Base-by-base conservation (phyloP, 148 eudicot species). In the Camellia sinensis region DNA sequence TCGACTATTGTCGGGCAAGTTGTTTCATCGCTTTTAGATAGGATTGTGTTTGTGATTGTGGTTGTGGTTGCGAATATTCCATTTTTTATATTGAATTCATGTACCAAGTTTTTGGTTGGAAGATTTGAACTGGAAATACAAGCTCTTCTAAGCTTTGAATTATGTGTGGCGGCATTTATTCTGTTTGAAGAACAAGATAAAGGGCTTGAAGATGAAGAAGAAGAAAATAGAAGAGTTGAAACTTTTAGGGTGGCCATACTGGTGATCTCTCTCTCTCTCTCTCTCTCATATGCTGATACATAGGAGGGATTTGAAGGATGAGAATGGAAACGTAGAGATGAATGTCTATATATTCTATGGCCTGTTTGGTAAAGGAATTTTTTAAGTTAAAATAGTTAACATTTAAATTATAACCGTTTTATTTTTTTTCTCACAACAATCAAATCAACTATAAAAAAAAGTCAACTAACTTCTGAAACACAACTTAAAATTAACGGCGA, bases 21-120 rank as follows among this genome's bases (percentile, higher is more conserved):
- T 54, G 67, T 54, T 63, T 75, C 40, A 60, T 75, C 15, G 67
- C 10, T 54, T 75, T 75, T 18, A 75, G 56, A 59, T 63, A 60
- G 14, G 67, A 60, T 60, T 29, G 37, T 29, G 17, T 43, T 37
- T 15, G 7, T 63, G 21, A 61, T 59, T 5, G 61, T 45, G 40
- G 22, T 63, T 62, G 53, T n/a, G 54, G 4, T 18, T n/a, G 3
- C 7, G 65, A 17, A 65, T 29, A 29, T 29, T 2, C 21, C 70
- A 44, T 37, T 48, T 64, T 46, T 48, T 13, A 14, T 12, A 0
- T 15, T 41, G 5, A 77, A 37, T 10, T 66, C 80, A 3, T 67
- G 52, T 5, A 66, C 37, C 48, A 78, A 50, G 6, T 52, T 67
- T 29, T n/a, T 64, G 46, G 70, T 5, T 37, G 41, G 74, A 1